Conservation (phyloP, 768 basidiomycete species). For the Lactarius quietus region DNA sequence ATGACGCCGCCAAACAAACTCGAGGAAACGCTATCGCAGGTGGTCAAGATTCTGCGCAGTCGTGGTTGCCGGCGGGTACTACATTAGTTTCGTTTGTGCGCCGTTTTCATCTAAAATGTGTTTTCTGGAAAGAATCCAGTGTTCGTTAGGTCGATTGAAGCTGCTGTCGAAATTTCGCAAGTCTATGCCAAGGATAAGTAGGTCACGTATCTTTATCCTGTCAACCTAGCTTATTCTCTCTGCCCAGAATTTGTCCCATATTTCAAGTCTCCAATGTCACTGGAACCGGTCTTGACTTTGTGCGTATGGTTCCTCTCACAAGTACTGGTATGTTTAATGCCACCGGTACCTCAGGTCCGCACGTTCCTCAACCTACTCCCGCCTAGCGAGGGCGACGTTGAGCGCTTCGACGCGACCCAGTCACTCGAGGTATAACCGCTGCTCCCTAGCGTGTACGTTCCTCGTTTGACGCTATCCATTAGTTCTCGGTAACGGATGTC, state of each 20-base stretch:
- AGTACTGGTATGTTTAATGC: not conserved
- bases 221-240: not conserved
- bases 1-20: conserved; percentile 95
- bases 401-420: conserved; percentile 75
- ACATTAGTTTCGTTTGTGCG: not conserved
- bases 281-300: conserved; percentile 82
- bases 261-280: conserved; percentile 94
- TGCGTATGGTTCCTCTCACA: conserved; percentile 34
- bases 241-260: conserved; percentile 74
- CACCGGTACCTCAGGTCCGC: conserved; percentile 50
- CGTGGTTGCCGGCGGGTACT: conserved; percentile 80
- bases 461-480: conserved; percentile 11
- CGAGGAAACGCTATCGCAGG: conserved; percentile 88
- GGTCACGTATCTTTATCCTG: conserved; percentile 21
- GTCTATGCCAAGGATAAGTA: conserved; percentile 73
- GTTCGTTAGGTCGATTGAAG: conserved; percentile 78
- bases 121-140: conserved; percentile 67
- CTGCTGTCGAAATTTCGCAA: conserved; percentile 73
- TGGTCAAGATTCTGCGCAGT: conserved; percentile 85
- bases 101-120: conserved; percentile 1
- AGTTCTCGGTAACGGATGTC: conserved; percentile 84
- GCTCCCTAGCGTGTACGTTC: not conserved
- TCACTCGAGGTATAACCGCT: conserved; percentile 61
- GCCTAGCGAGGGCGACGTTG: conserved; percentile 78
- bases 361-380: conserved; percentile 90